Evolutionary conservation across 169 alveolate genomes (phyloP).

Genomic region (Plasmodium inui): DNA sequence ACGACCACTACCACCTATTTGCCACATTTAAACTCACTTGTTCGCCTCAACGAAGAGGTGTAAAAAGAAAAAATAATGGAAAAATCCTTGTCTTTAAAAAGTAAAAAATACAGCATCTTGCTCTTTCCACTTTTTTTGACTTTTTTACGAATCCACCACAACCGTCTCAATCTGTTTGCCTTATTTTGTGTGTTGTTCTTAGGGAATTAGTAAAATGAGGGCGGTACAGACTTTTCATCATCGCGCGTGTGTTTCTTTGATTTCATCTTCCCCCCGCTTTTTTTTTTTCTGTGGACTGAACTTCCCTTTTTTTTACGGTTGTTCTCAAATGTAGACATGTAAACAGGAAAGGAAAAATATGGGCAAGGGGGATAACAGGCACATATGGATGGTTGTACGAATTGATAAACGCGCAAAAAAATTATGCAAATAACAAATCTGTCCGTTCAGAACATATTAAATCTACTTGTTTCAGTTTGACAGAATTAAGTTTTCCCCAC

Average conservation of each 20-base stretch:
- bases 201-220: neutral
- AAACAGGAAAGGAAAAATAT: neutral
- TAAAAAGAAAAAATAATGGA: neutral
- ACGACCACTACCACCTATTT: neutral
- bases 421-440: neutral
- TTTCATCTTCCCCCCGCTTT: neutral
- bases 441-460: neutral
- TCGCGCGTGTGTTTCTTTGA: neutral
- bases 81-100: neutral
- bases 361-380: neutral
- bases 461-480: neutral
- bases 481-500: neutral
- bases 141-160: neutral
- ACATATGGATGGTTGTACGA: neutral
- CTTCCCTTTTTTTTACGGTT: neutral
- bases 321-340: neutral
- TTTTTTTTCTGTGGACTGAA: neutral
- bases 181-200: neutral
- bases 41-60: neutral
- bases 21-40: neutral
- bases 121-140: neutral
- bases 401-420: neutral
- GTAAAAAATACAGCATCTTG: neutral
- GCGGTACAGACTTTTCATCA: neutral
- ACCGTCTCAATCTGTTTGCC: neutral